phyloP scores from a whole-genome alignment of 106 monocot species.

The Dendrobium officinale region DNA sequence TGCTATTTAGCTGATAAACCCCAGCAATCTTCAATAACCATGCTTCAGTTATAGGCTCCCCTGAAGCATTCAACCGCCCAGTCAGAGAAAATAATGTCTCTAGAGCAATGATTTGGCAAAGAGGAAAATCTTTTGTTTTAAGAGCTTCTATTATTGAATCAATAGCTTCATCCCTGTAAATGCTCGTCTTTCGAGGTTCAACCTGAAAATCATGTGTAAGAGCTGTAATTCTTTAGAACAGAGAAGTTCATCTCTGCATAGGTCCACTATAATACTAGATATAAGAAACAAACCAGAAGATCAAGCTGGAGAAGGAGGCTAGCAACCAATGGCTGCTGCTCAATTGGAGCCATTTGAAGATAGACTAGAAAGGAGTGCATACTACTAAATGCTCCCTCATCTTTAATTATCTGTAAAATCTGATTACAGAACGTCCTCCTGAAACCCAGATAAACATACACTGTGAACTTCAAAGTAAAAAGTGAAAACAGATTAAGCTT shows the following conservation, averaged over 20 bases:
- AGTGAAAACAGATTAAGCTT: not conserved
- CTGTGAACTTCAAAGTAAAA: not conserved
- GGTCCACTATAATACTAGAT: not conserved
- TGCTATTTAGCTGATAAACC: conserved; percentile 18
- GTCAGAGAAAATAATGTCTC: conserved; percentile 33
- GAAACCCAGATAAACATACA: conserved; percentile 9
- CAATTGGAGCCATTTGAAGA: conserved; percentile 46
- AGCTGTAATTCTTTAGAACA: not conserved
- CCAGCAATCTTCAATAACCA: conserved; percentile 51
- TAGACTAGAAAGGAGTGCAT: conserved; percentile 50
- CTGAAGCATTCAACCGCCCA: conserved; percentile 29
- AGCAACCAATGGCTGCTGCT: conserved; percentile 39
- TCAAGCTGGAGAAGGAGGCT: conserved; percentile 60
- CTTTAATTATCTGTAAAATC: conserved; percentile 39
- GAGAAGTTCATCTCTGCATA: not conserved
- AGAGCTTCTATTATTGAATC: conserved; percentile 48
- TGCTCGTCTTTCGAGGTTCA: conserved; percentile 53
- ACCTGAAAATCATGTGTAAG: conserved; percentile 19
- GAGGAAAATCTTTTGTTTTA: conserved; percentile 33
- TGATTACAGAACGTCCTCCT: conserved; percentile 43
- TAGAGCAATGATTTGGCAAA: conserved; percentile 41
- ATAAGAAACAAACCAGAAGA: conserved; percentile 31
- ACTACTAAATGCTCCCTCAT: conserved; percentile 50
- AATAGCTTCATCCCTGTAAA: conserved; percentile 54
- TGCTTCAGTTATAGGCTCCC: conserved; percentile 32